A percentile compares a stretch with the other conserved stretches of the same genome.
phyloP scores from a whole-genome alignment of 805 yeast genomes.

The Schwanniomyces sp. region DNA sequence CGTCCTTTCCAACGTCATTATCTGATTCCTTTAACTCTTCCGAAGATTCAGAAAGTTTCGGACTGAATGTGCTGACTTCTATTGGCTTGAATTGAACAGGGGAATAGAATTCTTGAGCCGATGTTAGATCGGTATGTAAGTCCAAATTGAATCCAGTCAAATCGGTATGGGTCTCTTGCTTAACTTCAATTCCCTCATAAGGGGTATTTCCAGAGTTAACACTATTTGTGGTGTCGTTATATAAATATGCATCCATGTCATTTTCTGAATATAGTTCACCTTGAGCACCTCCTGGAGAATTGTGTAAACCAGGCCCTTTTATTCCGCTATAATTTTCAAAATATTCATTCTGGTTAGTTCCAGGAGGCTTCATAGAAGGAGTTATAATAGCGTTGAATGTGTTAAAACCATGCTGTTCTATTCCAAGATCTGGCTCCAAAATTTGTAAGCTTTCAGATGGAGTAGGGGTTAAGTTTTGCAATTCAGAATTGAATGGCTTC shows the following conservation, averaged over 20 bases:
- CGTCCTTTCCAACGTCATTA: background rate
- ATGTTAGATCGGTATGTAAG: slow-evolving; percentile 5
- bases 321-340: slow-evolving; percentile 4
- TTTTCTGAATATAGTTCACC: background rate
- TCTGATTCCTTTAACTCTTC: background rate
- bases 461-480: background rate
- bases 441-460: slow-evolving; percentile 10
- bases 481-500: background rate
- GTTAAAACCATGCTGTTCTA: slow-evolving; percentile 6
- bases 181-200: background rate
- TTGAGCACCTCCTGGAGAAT: background rate
- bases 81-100: slow-evolving; percentile 4
- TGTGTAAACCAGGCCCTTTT: background rate
- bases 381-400: slow-evolving; percentile 18
- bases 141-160: slow-evolving; percentile 21
- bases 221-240: background rate
- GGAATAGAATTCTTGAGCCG: slow-evolving; percentile 1
- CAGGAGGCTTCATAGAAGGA: slow-evolving; percentile 35
- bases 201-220: slow-evolving; percentile 7
- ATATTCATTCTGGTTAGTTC: slow-evolving; percentile 14
- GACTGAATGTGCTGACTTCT: background rate
- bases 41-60: background rate
- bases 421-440: slow-evolving; percentile 14
- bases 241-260: slow-evolving; percentile 2
- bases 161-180: slow-evolving; percentile 10